Evolutionary conservation across 768 basidiomycete genomes (phyloP).

Genomic region (Antrodiella citrinella): DNA sequence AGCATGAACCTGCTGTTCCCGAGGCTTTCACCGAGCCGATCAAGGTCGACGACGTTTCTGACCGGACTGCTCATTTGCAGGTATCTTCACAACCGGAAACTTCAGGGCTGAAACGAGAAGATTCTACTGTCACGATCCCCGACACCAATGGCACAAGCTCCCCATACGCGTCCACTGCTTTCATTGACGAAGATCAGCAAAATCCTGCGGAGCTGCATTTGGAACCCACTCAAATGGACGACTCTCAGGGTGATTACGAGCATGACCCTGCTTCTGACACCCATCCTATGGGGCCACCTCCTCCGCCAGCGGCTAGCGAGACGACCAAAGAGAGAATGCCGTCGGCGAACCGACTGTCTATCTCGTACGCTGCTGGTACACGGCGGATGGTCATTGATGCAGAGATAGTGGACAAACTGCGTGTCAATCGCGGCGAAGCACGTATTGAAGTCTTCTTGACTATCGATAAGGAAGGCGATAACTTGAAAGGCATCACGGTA

Average conservation of each 20-base stretch:
- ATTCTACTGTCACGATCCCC: slow-evolving; percentile 45
- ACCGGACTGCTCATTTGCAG: slow-evolving; percentile 39
- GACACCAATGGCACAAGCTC: slow-evolving; percentile 28
- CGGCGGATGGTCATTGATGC: slow-evolving; percentile 85
- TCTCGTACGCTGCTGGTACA: slow-evolving; percentile 88
- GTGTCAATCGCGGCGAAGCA: slow-evolving; percentile 74
- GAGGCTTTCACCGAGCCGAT: slow-evolving; percentile 30
- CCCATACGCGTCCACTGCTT: slow-evolving; percentile 15
- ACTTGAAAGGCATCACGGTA: slow-evolving; percentile 71
- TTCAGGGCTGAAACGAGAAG: slow-evolving; percentile 19
- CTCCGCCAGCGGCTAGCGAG: slow-evolving; percentile 20
- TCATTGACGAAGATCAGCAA: slow-evolving; percentile 7
- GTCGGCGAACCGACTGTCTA: slow-evolving; percentile 83
- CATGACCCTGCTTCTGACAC: background rate
- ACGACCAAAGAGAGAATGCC: slow-evolving; percentile 34
- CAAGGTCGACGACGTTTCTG: slow-evolving; percentile 39
- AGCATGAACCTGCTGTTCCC: slow-evolving; percentile 26
- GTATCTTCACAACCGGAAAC: slow-evolving; percentile 23
- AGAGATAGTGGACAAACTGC: slow-evolving; percentile 73
- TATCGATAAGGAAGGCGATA: slow-evolving; percentile 43
- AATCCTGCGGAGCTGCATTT: background rate
- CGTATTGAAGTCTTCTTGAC: slow-evolving; percentile 76
- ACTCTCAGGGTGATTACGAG: background rate
- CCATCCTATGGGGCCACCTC: background rate
- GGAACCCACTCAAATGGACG: background rate